Base-by-base conservation (phyloP, 1,284 basidiomycete species). In the Clitocybe nebularis region DNA sequence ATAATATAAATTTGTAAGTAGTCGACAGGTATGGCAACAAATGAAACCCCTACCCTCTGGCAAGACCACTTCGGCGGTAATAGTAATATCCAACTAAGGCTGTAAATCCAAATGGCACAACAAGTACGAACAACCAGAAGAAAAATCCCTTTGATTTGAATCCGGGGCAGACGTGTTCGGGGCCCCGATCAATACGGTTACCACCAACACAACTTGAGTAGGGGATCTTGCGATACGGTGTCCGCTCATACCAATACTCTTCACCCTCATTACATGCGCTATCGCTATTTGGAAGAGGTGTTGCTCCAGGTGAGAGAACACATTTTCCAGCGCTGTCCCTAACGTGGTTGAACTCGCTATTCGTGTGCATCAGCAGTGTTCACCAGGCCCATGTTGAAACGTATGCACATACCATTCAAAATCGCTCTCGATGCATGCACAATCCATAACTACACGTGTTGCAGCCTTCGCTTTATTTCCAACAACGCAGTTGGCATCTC, bases 171-270 rank as follows among this genome's bases (percentile, higher is more conserved):
- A 65, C 56, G 59, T 97, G 93, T 13, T 53, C 48, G 7, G 60
- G 53, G 1, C 93, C 93, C 33, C 70, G 79, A 59, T 97, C 90
- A 6, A 75, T 77, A 5, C 84, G 74, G 1, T 69, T 54, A 4
- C 91, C 93, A 10, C 80, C 91, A 40, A 81, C 77, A 60, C 93
- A 97, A 13, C 71, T 77, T 36, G 91, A 93, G 61, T 87, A 87
- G 0, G 87, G 86, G 43, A 95, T 89, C 64, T 90, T 85, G 47
- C 92, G 87, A 59, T 94, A 94, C 5, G 82, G 69, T 0, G 93
- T 96, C 19, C 91, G 81, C 43, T 91, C 90, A 61, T 93, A 94
- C 93, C 94, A 96, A 56, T 74, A 88, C 5, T 84, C 79, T 24
- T 80, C 79, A 21, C 71, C 76, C 39, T 71, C 71, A 21, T 66